Conservation (phyloP, 2,329 filamentous ascomycete genomes). For the Cordyceps pruinosa region DNA sequence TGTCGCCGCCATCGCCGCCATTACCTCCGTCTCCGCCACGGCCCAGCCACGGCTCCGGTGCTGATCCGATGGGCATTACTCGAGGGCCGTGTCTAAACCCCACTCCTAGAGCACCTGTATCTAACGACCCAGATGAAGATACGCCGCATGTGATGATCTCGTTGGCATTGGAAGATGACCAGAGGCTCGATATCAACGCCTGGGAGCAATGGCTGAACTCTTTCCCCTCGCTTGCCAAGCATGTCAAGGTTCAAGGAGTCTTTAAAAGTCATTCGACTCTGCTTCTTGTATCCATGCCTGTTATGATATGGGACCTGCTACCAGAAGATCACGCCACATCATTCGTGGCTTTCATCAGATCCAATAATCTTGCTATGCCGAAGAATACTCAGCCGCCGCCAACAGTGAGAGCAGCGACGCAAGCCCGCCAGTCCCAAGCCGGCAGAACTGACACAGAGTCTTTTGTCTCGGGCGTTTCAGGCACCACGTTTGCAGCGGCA, state of each 20-base stretch:
- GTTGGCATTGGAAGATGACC: constrained; percentile 50
- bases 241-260: constrained; percentile 54
- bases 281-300: constrained; percentile 50
- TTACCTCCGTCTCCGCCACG: constrained; percentile 24
- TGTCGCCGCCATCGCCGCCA: constrained; percentile 27
- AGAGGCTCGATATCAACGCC: constrained; percentile 48
- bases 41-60: constrained; percentile 16
- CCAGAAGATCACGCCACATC: constrained; percentile 51
- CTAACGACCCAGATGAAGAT: constrained; percentile 44
- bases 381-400: constrained; percentile 16
- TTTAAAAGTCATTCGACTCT: constrained; percentile 57
- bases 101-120: constrained; percentile 4
- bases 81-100: constrained; percentile 18
- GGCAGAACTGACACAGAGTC: constrained; percentile 22
- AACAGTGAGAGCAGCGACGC: constrained; percentile 18
- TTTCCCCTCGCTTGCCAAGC: constrained; percentile 51
- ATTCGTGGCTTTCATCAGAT: constrained; percentile 53
- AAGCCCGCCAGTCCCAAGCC: constrained; percentile 17
- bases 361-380: constrained; percentile 44
- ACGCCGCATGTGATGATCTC: constrained; percentile 56
- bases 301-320: constrained; percentile 53
- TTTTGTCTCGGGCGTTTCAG: constrained; percentile 26
- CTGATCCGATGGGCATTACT: constrained; percentile 16
- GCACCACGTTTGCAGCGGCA: constrained; percentile 27
- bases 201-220: constrained; percentile 52